These are phyloP conservation scores for Camptophora hylomeconis DNA, from an alignment of 2,329 filamentous ascomycete species.

Conservation along the genomic window DNA sequence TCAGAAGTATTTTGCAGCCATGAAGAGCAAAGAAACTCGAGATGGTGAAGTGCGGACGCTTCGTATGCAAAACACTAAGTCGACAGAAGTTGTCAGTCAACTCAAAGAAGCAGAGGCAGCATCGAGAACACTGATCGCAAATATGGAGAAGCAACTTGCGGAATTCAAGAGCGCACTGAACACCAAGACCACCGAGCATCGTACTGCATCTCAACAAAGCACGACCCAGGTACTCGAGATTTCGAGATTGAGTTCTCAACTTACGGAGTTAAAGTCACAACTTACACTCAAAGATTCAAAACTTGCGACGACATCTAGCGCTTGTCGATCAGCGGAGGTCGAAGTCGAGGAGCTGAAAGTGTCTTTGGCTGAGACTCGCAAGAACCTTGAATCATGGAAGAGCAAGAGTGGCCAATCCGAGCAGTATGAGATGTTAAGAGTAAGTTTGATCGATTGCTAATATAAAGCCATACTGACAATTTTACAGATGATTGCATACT, in stretches of 20 bases:
- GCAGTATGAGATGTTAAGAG: slow-evolving; percentile 13
- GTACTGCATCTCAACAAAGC: slow-evolving; percentile 58
- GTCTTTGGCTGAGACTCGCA: slow-evolving; percentile 63
- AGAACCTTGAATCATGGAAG: slow-evolving; percentile 77
- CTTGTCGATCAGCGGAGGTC: slow-evolving; percentile 47
- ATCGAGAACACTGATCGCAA: slow-evolving; percentile 61
- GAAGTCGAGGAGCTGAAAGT: slow-evolving; percentile 72
- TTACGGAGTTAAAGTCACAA: slow-evolving; percentile 60
- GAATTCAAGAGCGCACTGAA: slow-evolving; percentile 70
- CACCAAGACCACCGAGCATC: slow-evolving; percentile 58
- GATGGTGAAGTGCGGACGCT: slow-evolving; percentile 68
- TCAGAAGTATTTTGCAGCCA: slow-evolving; percentile 92
- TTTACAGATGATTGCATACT: slow-evolving; percentile 63
- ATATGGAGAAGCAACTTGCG: slow-evolving; percentile 79
- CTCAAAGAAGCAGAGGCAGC: slow-evolving; percentile 80
- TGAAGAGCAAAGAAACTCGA: slow-evolving; percentile 82
- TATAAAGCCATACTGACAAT: slow-evolving; percentile 7
- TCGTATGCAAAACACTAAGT: slow-evolving; percentile 73
- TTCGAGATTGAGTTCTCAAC: slow-evolving; percentile 54
- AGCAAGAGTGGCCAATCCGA: slow-evolving; percentile 17
- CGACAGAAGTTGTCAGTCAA: slow-evolving; percentile 83
- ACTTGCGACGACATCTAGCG: slow-evolving; percentile 48
- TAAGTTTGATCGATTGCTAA: too few relatives aligned
- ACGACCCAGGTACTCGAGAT: slow-evolving; percentile 56
- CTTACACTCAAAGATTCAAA: slow-evolving; percentile 65